phyloP scores from a whole-genome alignment of 495 filamentous ascomycete species.

The Penicillium cosmopolitanum region DNA sequence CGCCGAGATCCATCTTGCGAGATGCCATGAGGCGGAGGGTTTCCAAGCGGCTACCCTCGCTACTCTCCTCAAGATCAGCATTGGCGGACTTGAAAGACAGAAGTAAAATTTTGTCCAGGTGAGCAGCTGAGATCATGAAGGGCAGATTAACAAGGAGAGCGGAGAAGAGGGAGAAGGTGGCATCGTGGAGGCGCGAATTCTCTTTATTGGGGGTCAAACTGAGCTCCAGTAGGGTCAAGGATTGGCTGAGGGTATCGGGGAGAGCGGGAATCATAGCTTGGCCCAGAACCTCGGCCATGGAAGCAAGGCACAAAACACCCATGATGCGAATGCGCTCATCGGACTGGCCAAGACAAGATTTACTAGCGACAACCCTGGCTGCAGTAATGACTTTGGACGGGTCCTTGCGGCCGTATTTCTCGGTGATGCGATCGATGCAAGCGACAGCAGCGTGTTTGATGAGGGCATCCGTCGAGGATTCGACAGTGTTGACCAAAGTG shows the following conservation, averaged over 20 bases:
- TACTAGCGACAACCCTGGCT: slow-evolving; percentile 74
- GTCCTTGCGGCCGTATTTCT: slow-evolving; percentile 90
- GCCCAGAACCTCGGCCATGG: slow-evolving; percentile 82
- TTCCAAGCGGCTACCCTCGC: slow-evolving; percentile 65
- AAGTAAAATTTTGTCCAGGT: slow-evolving; percentile 69
- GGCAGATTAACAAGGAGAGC: slow-evolving; percentile 80
- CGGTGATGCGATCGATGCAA: slow-evolving; percentile 87
- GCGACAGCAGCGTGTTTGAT: slow-evolving; percentile 80
- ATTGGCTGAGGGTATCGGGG: slow-evolving; percentile 70
- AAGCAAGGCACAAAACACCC: slow-evolving; percentile 85
- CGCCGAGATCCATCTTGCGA: slow-evolving; percentile 69
- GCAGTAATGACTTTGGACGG: slow-evolving; percentile 64
- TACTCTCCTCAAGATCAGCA: slow-evolving; percentile 53
- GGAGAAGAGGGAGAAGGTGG: slow-evolving; percentile 75
- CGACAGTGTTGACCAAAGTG: slow-evolving; percentile 71
- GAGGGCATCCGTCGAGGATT: slow-evolving; percentile 66
- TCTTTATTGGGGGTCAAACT: slow-evolving; percentile 58
- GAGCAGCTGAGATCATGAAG: slow-evolving; percentile 76
- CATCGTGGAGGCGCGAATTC: slow-evolving; percentile 72
- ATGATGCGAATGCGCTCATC: slow-evolving; percentile 75
- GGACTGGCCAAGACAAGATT: slow-evolving; percentile 70
- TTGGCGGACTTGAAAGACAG: slow-evolving; percentile 72
- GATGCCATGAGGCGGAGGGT: slow-evolving; percentile 69
- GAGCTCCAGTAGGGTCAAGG: slow-evolving; percentile 66
- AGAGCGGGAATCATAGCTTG: slow-evolving; percentile 82